Conservation (phyloP, 495 filamentous ascomycete species). For the Pyronema omphalodes region DNA sequence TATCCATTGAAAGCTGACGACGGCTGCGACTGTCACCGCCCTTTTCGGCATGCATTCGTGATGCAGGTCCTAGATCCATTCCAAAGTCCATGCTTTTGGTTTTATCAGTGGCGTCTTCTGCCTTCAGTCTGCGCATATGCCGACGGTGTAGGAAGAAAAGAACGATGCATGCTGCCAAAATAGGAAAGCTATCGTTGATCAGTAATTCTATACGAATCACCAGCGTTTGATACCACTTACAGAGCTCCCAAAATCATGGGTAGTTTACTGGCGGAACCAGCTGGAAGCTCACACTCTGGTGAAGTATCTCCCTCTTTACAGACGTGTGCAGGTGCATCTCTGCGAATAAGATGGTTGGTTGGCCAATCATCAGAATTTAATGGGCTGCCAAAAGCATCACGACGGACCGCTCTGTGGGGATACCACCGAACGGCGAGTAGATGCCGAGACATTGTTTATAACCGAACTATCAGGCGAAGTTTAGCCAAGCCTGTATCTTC, state of each 20-base stretch:
- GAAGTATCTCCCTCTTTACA: conserved; percentile 20
- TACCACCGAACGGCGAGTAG: background rate
- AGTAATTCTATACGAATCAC: background rate
- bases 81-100: conserved; percentile 93
- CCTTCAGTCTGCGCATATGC: conserved; percentile 49
- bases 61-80: conserved; percentile 30
- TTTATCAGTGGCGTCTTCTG: conserved; percentile 71
- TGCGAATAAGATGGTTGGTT: background rate
- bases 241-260: background rate
- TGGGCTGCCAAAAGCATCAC: background rate
- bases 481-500: background rate
- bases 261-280: conserved; percentile 26
- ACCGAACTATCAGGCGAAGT: background rate
- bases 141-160: conserved; percentile 62
- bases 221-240: conserved; percentile 1
- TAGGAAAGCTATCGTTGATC: conserved; percentile 40
- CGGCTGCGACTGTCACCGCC: conserved; percentile 31
- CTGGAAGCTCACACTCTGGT: conserved; percentile 36
- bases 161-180: conserved; percentile 45
- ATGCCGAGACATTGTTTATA: background rate
- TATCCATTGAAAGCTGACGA: conserved; percentile 65
- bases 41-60: conserved; percentile 4
- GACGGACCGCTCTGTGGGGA: background rate
- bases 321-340: conserved; percentile 1
- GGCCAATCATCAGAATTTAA: background rate